phyloP scores from a whole-genome alignment of 371 early-diverging fungal species.

The Coemansia sp. region DNA sequence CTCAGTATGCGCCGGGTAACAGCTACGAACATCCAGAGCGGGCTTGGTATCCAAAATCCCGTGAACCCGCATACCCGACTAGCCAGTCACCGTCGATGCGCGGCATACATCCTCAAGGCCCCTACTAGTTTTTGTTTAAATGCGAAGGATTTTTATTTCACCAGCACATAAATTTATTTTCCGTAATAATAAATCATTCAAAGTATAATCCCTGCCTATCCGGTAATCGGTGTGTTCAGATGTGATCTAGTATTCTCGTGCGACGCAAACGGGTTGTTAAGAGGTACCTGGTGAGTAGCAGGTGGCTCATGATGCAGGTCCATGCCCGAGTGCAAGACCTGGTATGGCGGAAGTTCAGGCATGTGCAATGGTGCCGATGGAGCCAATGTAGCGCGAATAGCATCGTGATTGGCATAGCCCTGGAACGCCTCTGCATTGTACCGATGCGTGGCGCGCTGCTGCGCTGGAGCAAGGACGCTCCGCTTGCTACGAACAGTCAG shows the following conservation, averaged over 20 bases:
- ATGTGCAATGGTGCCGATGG: not conserved
- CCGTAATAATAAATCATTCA: not conserved
- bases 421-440: not conserved
- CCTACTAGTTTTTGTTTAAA: not conserved
- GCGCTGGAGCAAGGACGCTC: not conserved
- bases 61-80: constrained; percentile 8
- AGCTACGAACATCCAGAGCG: constrained; percentile 1
- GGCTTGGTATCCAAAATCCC: constrained; percentile 6
- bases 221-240: constrained; percentile 41
- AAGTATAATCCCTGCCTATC: not conserved
- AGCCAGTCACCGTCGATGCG: constrained; percentile 5
- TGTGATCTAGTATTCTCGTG: constrained; percentile 17
- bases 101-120: not conserved
- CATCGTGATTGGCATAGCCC: not conserved
- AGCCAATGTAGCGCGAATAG: not conserved
- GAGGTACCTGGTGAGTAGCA: not conserved
- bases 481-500: constrained; percentile 39
- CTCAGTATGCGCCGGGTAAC: not conserved
- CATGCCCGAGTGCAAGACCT: not conserved
- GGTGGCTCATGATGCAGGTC: not conserved
- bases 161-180: not conserved
- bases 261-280: constrained; percentile 9
- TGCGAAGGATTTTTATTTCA: not conserved
- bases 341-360: constrained; percentile 12
- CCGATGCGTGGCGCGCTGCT: not conserved